Conservation (phyloP, 495 filamentous ascomycete species). For the Talaromyces nanjingensis region DNA sequence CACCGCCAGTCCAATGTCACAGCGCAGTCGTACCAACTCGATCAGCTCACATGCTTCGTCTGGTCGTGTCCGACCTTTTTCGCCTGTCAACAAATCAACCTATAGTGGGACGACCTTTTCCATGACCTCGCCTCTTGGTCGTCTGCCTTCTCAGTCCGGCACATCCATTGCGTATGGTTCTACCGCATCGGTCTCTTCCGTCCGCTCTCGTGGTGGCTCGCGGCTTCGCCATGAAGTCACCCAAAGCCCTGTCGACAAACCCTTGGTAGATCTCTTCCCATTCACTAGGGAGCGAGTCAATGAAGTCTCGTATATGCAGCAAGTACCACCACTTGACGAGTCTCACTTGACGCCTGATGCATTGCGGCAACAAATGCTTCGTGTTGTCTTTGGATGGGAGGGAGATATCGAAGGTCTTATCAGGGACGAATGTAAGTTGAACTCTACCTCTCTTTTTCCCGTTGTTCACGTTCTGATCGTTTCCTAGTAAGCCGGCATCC, state of each 20-base stretch:
- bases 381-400: conserved; percentile 91
- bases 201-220: conserved; percentile 57
- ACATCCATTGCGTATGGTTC: conserved; percentile 34
- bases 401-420: conserved; percentile 78
- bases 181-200: conserved; percentile 59
- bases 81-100: conserved; percentile 35
- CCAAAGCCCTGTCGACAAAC: conserved; percentile 51
- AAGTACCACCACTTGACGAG: conserved; percentile 50
- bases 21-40: conserved; percentile 58
- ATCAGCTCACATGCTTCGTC: conserved; percentile 46
- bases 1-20: conserved; percentile 55
- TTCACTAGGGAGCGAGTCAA: conserved; percentile 67
- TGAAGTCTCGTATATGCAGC: conserved; percentile 70
- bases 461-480: too few species aligned
- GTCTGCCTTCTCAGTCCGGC: conserved; percentile 31
- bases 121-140: conserved; percentile 25
- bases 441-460: too few species aligned
- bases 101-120: conserved; percentile 43
- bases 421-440: conserved; percentile 64
- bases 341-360: conserved; percentile 70
- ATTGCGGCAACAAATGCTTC: conserved; percentile 85
- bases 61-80: conserved; percentile 25
- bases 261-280: conserved; percentile 53
- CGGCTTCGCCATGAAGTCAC: conserved; percentile 78
- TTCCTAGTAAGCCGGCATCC: conserved; percentile 44